Evolutionary conservation across 805 yeast genomes (phyloP), one percentile per base, ranked within the genome.

Genomic region (Lachancea mirantina): DNA sequence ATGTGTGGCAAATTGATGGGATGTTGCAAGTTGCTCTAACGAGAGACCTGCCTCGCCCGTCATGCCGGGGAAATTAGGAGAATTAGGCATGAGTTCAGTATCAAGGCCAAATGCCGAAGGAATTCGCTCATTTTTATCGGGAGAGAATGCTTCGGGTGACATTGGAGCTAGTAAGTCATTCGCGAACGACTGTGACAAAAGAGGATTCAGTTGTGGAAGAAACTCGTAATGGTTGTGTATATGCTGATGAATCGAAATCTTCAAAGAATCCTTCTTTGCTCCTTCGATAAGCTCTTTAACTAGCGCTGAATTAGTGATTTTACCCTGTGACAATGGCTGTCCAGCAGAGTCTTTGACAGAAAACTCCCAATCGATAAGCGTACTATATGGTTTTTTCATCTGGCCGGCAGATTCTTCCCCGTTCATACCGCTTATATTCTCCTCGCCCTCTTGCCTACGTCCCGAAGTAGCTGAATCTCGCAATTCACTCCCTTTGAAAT

Each of bases 201-300:
- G 3, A 19, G 19, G 14, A 9, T 14, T 19, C 10, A 28, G 18
- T 6, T n/a, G 28, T n/a, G 32, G 23, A n/a, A 13, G 23, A 22
- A 30, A 13, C 8, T 34, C 65, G 55, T 80, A 78, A 56, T 82
- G 87, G 51, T 84, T 84, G 55, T 83, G 89, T 28, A 81, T 76
- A 55, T 84, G 95, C 53, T 85, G 95, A 57, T 85, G 94, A 14
- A 85, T 72, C 4, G 85, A 77, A 9, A 85, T 66, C 27, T 72
- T 67, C 26, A 81, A 59, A 13, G 71, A 67, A 43, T 72, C 67
- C 30, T 60, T 58, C 40, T 70, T 74, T 0, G 88, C 88, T 32
- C 76, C 67, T 21, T 72, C 70, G 6, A 82, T 65, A 7, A 82
- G 55, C 40, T 67, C 62, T 34, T 72, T 74, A 0, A 75, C 85